These are phyloP conservation scores for Saccharomycopsis oosterbeekiorum DNA, from an alignment of 805 yeast genomes.

Conservation along the genomic window DNA sequence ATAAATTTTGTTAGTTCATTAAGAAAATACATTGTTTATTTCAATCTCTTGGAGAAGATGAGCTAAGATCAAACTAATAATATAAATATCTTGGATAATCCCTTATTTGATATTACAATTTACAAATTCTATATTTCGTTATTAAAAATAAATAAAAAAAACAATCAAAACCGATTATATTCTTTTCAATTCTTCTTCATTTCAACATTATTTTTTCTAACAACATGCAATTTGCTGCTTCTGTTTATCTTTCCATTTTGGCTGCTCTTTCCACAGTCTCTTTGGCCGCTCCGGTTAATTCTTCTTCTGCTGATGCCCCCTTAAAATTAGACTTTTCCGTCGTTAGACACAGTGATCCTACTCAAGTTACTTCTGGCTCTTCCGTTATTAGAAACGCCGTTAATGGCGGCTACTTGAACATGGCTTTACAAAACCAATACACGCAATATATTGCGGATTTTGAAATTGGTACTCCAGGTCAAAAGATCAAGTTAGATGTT, in stretches of 20 bases:
- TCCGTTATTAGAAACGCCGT: slow-evolving; percentile 5
- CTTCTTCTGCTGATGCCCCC: slow-evolving; percentile 4
- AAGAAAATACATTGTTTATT: neutral
- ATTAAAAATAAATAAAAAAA: no score
- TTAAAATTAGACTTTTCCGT: slow-evolving; percentile 14
- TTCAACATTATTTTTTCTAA: neutral
- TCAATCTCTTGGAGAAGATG: neutral
- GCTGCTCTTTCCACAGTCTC: slow-evolving; percentile 13
- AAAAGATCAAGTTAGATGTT: slow-evolving; percentile 21
- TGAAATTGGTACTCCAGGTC: slow-evolving; percentile 24
- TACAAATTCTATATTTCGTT: neutral
- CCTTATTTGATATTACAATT: neutral
- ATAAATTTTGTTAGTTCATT: neutral
- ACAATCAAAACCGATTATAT: neutral
- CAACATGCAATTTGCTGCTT: slow-evolving; percentile 3
- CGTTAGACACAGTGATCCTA: slow-evolving; percentile 6
- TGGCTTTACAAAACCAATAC: slow-evolving; percentile 11
- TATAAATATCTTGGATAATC: neutral
- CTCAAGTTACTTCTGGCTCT: neutral
- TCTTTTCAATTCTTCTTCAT: no score
- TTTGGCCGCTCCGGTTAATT: slow-evolving; percentile 12
- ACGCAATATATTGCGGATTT: slow-evolving; percentile 22
- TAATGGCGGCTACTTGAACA: slow-evolving; percentile 2
- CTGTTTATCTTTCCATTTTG: slow-evolving; percentile 2
- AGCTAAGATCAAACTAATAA: neutral